Percentiles rank a stretch among this genome's conserved stretches.
Evolutionary conservation across 768 basidiomycete genomes (phyloP).

Genomic region (Fomitopsis serialis): DNA sequence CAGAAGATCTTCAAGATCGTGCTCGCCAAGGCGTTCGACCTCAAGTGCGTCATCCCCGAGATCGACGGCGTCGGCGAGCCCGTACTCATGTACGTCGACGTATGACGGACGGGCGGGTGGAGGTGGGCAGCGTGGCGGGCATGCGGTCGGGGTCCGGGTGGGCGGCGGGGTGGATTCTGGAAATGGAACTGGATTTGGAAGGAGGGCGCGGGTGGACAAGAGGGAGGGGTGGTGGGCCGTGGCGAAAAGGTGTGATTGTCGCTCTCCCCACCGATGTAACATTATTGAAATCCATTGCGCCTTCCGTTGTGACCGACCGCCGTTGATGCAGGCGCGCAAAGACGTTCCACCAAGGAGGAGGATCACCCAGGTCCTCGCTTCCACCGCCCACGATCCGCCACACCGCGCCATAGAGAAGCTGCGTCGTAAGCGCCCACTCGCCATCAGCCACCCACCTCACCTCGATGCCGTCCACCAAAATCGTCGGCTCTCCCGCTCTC

Average conservation of each 20-base stretch:
- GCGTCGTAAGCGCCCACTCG: no score
- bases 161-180: not conserved
- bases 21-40: slow-evolving; percentile 93
- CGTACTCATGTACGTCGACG: slow-evolving; percentile 88
- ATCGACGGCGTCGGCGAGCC: slow-evolving; percentile 97
- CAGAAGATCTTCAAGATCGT: slow-evolving; percentile 99
- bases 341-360: no score
- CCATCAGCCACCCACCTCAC: not conserved
- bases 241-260: not conserved
- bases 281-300: not conserved
- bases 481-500: not conserved
- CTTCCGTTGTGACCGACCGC: no score
- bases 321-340: no score
- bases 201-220: not conserved
- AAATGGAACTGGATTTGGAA: no score
- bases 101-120: slow-evolving; percentile 27
- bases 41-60: slow-evolving; percentile 98
- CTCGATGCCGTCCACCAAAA: not conserved
- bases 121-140: no score
- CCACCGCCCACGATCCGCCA: no score
- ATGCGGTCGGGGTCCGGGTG: not conserved
- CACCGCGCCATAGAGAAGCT: no score
- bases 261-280: not conserved
- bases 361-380: no score
- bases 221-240: not conserved